Evolutionary conservation across 2,329 filamentous ascomycete species (phyloP).

Genomic region (Colletotrichum kahawae): DNA sequence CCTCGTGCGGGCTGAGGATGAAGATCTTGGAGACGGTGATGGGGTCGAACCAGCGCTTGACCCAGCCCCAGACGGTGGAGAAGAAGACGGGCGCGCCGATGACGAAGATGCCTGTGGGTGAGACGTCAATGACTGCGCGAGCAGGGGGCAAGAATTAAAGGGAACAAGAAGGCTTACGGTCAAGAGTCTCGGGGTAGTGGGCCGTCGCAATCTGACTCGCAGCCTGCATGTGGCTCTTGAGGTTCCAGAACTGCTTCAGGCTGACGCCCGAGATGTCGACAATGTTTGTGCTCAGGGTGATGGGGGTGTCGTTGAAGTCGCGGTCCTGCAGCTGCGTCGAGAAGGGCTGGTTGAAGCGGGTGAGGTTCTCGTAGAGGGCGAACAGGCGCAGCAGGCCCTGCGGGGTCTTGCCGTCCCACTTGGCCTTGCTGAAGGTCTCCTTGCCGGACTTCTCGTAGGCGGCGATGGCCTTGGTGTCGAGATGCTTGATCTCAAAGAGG

Average conservation of each 20-base stretch:
- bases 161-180: conserved; percentile 69
- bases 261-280: conserved; percentile 90
- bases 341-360: conserved; percentile 80
- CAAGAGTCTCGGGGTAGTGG: conserved; percentile 93
- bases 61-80: conserved; percentile 91
- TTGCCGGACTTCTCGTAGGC: conserved; percentile 74
- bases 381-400: conserved; percentile 85
- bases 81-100: conserved; percentile 92
- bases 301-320: conserved; percentile 78
- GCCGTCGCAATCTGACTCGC: conserved; percentile 87
- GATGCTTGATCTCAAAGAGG: conserved; percentile 83
- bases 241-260: conserved; percentile 93
- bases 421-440: conserved; percentile 64
- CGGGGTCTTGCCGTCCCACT: conserved; percentile 69
- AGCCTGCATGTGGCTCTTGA: conserved; percentile 93
- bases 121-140: background rate
- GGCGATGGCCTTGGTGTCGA: conserved; percentile 82
- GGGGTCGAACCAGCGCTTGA: conserved; percentile 95
- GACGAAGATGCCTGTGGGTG: conserved; percentile 59
- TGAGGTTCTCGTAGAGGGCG: conserved; percentile 92
- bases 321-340: conserved; percentile 78
- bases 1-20: conserved; percentile 77
- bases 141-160: background rate
- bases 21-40: conserved; percentile 97
- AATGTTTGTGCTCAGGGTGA: conserved; percentile 92